Evolutionary conservation across 306 rosid species (phyloP), one percentile per base, ranked within the genome.

Genomic region (Purshia tridentata): DNA sequence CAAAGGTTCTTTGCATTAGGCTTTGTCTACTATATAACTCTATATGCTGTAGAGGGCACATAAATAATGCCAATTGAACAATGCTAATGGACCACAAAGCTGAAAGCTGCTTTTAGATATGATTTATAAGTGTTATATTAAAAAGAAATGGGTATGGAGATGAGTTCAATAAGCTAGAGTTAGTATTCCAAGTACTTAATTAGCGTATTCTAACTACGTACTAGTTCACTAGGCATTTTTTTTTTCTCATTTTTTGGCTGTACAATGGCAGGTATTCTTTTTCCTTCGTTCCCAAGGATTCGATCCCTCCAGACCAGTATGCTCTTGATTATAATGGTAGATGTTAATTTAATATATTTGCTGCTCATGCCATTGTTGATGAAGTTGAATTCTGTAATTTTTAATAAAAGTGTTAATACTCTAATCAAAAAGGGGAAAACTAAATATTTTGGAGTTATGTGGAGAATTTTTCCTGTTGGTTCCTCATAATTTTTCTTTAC

Each of bases 221-320:
- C 11, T 69, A 40, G 51, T 29, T 29, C 14, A 41, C 4, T 14
- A 20, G 11, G 41, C 59, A 20, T 41, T 19, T 69, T 56, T 35
- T 14, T 23, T 16, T 16, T 14, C 9, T 23, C 64, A 1, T 6
- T 57, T 4, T 44, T 61, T 59, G 42, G 4, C 39, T 77, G 59
- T 72, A 65, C 51, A 49, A 66, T 85, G 84, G 64, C 91, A 94
- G 99, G 82, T 95, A 95, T 59, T 90, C 98, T 13, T 81, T 77
- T 42, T 76, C 96, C 39, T 37, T 95, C 15, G 87, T 91, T 82
- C 75, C 98, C 12, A 86, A 95, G 86, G 85, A 95, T 63, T 85
- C 88, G 70, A 46, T 89, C 67, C 93, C 96, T 3, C 62, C 92
- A 42, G 88, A 76, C 68, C 89, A 91, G 84, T 95, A 87, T 77